Base-by-base conservation (phyloP, 202 grass and related monocot genomes). In the Schoenoplectus triqueter region DNA sequence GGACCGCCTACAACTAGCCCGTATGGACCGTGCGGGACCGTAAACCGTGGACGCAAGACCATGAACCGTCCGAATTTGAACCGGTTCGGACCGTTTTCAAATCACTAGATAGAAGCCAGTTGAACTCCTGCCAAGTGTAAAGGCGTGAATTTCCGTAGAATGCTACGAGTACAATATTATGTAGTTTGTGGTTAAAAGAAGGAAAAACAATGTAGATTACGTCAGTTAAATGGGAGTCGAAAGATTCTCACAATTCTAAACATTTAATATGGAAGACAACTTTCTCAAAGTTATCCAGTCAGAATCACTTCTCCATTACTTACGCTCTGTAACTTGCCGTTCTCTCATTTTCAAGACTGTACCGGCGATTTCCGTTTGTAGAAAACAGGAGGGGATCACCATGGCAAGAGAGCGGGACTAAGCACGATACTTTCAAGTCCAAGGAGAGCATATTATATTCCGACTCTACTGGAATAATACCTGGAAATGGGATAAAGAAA, bases 391-490 rank as follows among this genome's bases (percentile, higher is more conserved):
- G 70, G 9, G 42, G 21, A 42, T 11, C 15, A 55, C 45, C 31
- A 31, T 14, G 31, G 10, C 20, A 47, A 56, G 42, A 51, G 8
- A 31, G 14, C 13, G 31, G 31, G 31, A 22, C 70, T 45, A 84
- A 56, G 84, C 88, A 87, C 80, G 86, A 86, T 76, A 79, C 80
- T 81, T 31, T 31, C 31, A 31, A 31, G 31, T 31, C 31, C 31
- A 31, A 31, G 89, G 71, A 82, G 19, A 54, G 42, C 42, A 66
- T 67, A 82, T 82, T 49, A 64, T 80, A 80, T 80, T 64, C 78
- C 56, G 9, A 62, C 14, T 62, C 55, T 11, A 80, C 60, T 47
- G 60, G 80, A 82, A 66, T 66, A 69, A 82, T 66, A 82, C 59
- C 80, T 82, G 62, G 31, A 1, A 31, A 31, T 31, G 31, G 80